Evolutionary conservation across 1,284 basidiomycete species (phyloP).

Genomic region (Mycena citricolor): DNA sequence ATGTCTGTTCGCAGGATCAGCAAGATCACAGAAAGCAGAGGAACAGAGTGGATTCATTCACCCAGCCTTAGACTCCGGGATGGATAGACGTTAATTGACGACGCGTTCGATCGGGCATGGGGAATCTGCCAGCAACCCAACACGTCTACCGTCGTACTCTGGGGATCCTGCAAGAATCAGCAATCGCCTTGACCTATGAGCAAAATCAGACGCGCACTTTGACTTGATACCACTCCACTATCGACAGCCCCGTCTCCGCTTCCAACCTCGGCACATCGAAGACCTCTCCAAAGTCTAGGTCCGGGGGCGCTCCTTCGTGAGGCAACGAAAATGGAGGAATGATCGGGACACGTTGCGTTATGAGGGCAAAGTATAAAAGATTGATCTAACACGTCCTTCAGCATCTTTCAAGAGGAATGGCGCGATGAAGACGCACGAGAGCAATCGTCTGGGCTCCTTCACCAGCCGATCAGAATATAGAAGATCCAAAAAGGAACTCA

Average conservation of each 20-base stretch:
- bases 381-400: slow-evolving; percentile 54
- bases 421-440: slow-evolving; percentile 32
- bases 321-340: slow-evolving; percentile 63
- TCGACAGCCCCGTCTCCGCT: slow-evolving; percentile 37
- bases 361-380: slow-evolving; percentile 60
- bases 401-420: no score
- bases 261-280: slow-evolving; percentile 50
- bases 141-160: slow-evolving; percentile 44
- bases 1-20: slow-evolving; percentile 36
- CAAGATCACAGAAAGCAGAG: background rate
- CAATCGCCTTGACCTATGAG: background rate
- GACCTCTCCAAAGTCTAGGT: slow-evolving; percentile 52
- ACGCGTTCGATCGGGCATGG: slow-evolving; percentile 44
- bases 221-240: slow-evolving; percentile 57
- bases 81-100: slow-evolving; percentile 32
- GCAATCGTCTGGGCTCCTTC: slow-evolving; percentile 27
- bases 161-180: slow-evolving; percentile 26
- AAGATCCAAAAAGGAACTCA: slow-evolving; percentile 8
- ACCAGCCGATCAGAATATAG: background rate
- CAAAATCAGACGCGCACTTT: slow-evolving; percentile 33
- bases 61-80: slow-evolving; percentile 21
- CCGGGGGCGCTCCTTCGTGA: slow-evolving; percentile 49
- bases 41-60: background rate
- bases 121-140: slow-evolving; percentile 72
- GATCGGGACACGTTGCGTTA: slow-evolving; percentile 65